A percentile compares a stretch with the other conserved stretches of the same genome.
phyloP scores from a whole-genome alignment of 768 basidiomycete genomes.

The Tylopilus subfusipes region DNA sequence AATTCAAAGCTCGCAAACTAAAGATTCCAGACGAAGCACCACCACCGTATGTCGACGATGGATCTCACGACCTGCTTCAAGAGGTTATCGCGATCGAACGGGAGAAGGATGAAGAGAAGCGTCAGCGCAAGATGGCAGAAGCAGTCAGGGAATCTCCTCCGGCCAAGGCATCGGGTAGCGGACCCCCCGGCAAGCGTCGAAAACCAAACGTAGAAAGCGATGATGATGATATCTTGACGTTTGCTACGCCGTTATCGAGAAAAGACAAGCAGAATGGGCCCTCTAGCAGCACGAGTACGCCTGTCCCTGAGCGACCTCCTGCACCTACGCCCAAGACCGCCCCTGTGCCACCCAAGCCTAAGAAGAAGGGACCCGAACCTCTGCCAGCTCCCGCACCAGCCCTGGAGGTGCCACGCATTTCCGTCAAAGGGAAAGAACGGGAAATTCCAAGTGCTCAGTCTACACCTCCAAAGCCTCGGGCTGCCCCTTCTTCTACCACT shows the following conservation, averaged over 20 bases:
- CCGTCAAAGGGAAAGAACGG: constrained; percentile 74
- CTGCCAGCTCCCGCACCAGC: constrained; percentile 16
- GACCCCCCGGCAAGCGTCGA: constrained; percentile 54
- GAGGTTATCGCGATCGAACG: constrained; percentile 80
- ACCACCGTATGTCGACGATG: constrained; percentile 72
- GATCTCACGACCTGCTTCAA: constrained; percentile 76
- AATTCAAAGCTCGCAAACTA: constrained; percentile 40
- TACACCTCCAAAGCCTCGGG: constrained; percentile 38
- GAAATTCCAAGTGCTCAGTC: constrained; percentile 41
- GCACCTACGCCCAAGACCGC: constrained; percentile 25
- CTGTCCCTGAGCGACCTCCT: constrained; percentile 36
- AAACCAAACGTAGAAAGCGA: constrained; percentile 47
- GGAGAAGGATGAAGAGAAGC: constrained; percentile 55
- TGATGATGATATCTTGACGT: constrained; percentile 56
- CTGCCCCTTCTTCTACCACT: constrained; percentile 34
- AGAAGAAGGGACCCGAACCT: constrained; percentile 41
- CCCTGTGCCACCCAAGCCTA: constrained; percentile 33
- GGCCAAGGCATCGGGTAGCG: constrained; percentile 37
- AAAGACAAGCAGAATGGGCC: constrained; percentile 38
- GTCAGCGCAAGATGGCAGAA: constrained; percentile 42
- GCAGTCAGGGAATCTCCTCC: constrained; percentile 37
- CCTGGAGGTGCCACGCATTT: constrained; percentile 34
- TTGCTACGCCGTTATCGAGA: constrained; percentile 58
- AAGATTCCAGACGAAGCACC: constrained; percentile 49
- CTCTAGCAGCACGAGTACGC: constrained; percentile 40